Evolutionary conservation across 805 yeast species (phyloP), one percentile per base, ranked within the genome.

Genomic region (Saturnispora hagleri): DNA sequence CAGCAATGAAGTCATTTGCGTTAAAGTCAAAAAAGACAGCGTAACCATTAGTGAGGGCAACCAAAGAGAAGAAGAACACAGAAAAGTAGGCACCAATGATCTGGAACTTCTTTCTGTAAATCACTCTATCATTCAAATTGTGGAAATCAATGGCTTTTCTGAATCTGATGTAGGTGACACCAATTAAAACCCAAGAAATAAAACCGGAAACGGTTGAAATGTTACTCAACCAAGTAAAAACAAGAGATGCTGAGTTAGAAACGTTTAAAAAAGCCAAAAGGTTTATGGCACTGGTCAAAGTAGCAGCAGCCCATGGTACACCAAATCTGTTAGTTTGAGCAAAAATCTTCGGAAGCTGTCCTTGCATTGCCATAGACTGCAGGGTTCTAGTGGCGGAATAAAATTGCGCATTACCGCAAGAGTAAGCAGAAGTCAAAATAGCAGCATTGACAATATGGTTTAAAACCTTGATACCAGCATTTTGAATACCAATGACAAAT

Each of bases 11-110:
- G 63, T 81, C 82, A 6, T 77, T 65, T 1, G 65, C 74, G 13
- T 71, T 73, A 72, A 81, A 82, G 47, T 66, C 59, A 54, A 84
- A 75, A 66, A 84, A 84, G 5, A 79, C 83, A 3, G 77, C 82
- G 62, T 81, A 85, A 52, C 90, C 90, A 59, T 85, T 84, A n/a
- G 89, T 83, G 45, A 85, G 48, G 31, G 82, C 69, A 49, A 85
- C 60, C n/a, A 85, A 31, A 5, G 72, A 53, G 51, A 82, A 73
- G 40, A 70, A 57, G 34, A 82, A 65, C 6, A 79, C 74, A 31
- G 57, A 49, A 54, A 76, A 76, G 61, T 76, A 82, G 4, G 84
- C 75, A 47, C 82, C 77, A 56, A 69, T 75, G 41, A 86, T 82
- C 65, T 80, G 85, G 26, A 75, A 67, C 28, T 69, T 66, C 2